These are phyloP conservation scores for Aspergillus nomiae DNA, from an alignment of 2,329 filamentous ascomycete genomes.

Conservation along the genomic window DNA sequence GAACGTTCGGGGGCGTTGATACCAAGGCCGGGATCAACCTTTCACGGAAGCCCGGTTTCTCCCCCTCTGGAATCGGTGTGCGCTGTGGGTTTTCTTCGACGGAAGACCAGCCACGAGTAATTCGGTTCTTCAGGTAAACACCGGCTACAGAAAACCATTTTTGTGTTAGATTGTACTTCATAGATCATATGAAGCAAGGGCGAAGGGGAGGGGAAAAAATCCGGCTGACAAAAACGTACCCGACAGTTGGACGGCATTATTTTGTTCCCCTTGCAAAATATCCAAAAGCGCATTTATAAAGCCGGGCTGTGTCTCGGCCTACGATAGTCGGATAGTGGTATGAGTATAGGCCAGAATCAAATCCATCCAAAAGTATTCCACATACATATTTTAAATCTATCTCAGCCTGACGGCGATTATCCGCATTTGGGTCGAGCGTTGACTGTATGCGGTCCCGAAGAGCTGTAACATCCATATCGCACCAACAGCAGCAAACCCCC, in stretches of 20 bases:
- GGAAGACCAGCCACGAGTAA: conserved; percentile 86
- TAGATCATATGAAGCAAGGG: not conserved
- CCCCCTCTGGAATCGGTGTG: conserved; percentile 79
- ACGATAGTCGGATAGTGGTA: conserved; percentile 16
- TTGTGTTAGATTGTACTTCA: conserved; percentile 12
- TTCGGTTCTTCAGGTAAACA: conserved; percentile 97
- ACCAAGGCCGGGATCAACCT: conserved; percentile 88
- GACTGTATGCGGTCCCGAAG: conserved; percentile 65
- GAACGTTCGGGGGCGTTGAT: conserved; percentile 74
- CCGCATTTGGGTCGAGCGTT: conserved; percentile 64
- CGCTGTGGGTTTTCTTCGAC: conserved; percentile 73
- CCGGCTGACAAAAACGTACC: conserved; percentile 61
- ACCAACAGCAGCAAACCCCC: conserved; percentile 34
- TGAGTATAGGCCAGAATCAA: conserved; percentile 7
- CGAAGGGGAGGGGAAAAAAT: conserved; percentile 14
- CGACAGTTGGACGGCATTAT: conserved; percentile 79
- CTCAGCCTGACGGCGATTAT: conserved; percentile 64
- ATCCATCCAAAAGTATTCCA: conserved; percentile 15
- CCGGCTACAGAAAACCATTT: conserved; percentile 63
- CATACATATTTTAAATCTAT: conserved; percentile 65
- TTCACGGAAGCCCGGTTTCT: conserved; percentile 84
- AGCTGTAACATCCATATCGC: conserved; percentile 61
- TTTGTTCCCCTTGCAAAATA: conserved; percentile 86
- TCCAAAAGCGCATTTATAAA: conserved; percentile 90
- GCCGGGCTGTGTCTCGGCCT: conserved; percentile 88